phyloP scores from a whole-genome alignment of 2,329 filamentous ascomycete genomes.

The Endoconidiophora polonica region DNA sequence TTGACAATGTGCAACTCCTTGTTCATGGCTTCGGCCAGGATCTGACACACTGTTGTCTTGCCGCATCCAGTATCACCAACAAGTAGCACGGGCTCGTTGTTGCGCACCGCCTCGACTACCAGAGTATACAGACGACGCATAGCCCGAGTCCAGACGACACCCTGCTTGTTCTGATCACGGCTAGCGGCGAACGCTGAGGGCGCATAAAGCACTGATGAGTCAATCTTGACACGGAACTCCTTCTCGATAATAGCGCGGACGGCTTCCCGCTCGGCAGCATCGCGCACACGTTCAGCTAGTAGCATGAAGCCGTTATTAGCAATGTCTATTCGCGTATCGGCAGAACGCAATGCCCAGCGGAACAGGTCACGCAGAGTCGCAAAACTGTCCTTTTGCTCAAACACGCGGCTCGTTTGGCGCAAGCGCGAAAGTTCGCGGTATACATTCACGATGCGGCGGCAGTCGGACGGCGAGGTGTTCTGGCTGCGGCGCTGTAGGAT shows the following conservation, averaged over 20 bases:
- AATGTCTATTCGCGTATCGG: conserved; percentile 73
- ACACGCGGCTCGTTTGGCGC: conserved; percentile 76
- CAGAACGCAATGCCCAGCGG: conserved; percentile 75
- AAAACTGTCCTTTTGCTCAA: conserved; percentile 95
- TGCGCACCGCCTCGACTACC: conserved; percentile 68
- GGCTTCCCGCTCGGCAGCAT: conserved; percentile 65
- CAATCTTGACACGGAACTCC: conserved; percentile 73
- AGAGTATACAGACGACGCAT: conserved; percentile 87
- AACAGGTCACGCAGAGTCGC: conserved; percentile 92
- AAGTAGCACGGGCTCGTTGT: conserved; percentile 85
- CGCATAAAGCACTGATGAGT: conserved; percentile 58
- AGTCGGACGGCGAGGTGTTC: conserved; percentile 78
- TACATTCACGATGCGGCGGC: conserved; percentile 74
- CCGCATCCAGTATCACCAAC: conserved; percentile 96
- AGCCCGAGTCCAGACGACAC: conserved; percentile 83
- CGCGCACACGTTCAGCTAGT: conserved; percentile 83
- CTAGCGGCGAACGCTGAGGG: conserved; percentile 24
- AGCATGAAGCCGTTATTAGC: conserved; percentile 93
- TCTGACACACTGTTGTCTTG: conserved; percentile 91
- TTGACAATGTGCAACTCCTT: conserved; percentile 80
- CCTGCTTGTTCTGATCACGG: conserved; percentile 35
- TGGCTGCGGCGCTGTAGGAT: conserved; percentile 81
- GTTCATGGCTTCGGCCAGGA: conserved; percentile 64
- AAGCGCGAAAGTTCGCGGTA: conserved; percentile 85
- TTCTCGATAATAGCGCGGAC: conserved; percentile 81